Base-by-base conservation (phyloP, 257 asterid species). In the Solanum phureja region DNA sequence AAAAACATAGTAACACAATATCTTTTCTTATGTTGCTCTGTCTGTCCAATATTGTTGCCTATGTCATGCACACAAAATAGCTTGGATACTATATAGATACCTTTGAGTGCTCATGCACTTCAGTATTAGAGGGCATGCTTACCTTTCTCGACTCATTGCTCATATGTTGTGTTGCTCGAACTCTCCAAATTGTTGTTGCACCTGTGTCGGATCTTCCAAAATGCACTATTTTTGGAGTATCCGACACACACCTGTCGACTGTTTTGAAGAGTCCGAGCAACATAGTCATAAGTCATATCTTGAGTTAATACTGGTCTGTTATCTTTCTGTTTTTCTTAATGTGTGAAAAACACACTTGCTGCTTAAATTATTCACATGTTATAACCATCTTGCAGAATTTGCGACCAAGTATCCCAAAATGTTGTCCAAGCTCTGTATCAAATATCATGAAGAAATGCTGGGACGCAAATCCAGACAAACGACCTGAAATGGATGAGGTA, bases 401-500 rank as follows among this genome's bases (percentile, higher is more conserved):
- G 86, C 88, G 99, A 73, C 98, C 99, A 0, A 97, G 94, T 34
- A 92, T 96, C 19, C 99, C 99, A 0, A 90, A 97, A n/a, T 96
- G 98, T 74, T 95, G 99, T 71, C 98, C 97, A 18, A 93, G 92
- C 90, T 89, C 97, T 21, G 85, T 93, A 11, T 89, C 94, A 19
- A 90, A 79, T 83, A 90, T 95, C 82, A 96, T 96, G 99, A 95
- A 91, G 73, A 94, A 88, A 84, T 96, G 98, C 64, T 95, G 99
- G 99, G 98, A 95, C 3, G 93, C 93, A 7, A 95, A 94, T 69
- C 95, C 98, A 0, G 95, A 94, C n/a, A 95, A 94, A 84, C 90
- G 99, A 62, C 99, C 99, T 0, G 95, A 94, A 11, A 96, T 96
- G 99, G 98, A 96, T 49, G 98, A 94, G 87, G 99, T 96, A 3